phyloP scores from a whole-genome alignment of 208 protist species.

The Acanthamoeba healyi region DNA sequence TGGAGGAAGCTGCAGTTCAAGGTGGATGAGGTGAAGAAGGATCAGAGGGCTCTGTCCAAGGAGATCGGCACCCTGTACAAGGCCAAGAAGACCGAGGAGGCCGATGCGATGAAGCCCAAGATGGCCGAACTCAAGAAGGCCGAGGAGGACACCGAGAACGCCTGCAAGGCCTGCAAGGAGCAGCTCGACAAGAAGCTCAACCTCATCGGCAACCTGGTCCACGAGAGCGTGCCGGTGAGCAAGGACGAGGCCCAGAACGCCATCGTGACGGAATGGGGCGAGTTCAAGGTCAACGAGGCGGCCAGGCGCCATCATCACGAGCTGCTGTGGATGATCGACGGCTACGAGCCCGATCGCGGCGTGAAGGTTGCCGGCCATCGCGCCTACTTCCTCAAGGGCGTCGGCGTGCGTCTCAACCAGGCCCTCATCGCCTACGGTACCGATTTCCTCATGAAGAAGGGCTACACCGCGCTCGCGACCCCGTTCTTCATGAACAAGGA shows the following conservation, averaged over 20 bases:
- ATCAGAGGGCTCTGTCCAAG: constrained; percentile 88
- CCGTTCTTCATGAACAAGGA: constrained; percentile 99
- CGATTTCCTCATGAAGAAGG: constrained; percentile 94
- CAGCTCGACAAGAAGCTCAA: constrained; percentile 90
- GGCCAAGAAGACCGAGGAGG: constrained; percentile 83
- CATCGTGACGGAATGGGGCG: background rate
- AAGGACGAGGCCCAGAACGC: constrained; percentile 93
- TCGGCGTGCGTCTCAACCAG: constrained; percentile 97
- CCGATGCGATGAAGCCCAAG: background rate
- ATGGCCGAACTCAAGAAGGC: background rate
- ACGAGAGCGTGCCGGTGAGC: constrained; percentile 95
- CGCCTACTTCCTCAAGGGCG: constrained; percentile 98
- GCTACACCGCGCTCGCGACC: constrained; percentile 97
- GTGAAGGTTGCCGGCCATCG: constrained; percentile 96
- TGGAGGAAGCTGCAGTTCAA: constrained; percentile 68
- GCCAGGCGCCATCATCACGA: constrained; percentile 81
- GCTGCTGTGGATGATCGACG: constrained; percentile 84
- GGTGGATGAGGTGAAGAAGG: constrained; percentile 92
- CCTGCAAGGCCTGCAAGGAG: constrained; percentile 13
- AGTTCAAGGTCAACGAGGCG: constrained; percentile 77
- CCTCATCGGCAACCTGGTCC: constrained; percentile 97
- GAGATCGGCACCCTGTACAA: constrained; percentile 94
- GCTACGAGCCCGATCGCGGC: constrained; percentile 77
- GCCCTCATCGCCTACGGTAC: constrained; percentile 98
- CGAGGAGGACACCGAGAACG: constrained; percentile 82